These are phyloP conservation scores for Melampsora larici-populina DNA, from an alignment of 1,284 basidiomycete genomes.

Conservation along the genomic window DNA sequence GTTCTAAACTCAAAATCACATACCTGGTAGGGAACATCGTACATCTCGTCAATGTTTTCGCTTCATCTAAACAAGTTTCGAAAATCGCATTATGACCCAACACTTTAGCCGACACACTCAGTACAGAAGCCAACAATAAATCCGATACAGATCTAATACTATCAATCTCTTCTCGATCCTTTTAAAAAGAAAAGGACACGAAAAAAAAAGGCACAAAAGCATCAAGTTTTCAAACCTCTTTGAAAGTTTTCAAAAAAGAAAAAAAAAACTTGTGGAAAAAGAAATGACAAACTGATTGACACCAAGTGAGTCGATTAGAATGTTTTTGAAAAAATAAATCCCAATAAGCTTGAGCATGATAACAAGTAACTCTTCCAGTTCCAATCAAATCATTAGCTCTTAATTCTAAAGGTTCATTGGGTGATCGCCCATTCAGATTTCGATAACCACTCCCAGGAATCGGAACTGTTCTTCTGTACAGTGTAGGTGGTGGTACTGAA, in stretches of 20 bases:
- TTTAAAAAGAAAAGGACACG: not conserved
- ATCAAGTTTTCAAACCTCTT: too few relatives aligned
- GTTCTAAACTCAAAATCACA: not conserved
- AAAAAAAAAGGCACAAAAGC: not conserved
- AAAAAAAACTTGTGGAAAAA: not conserved
- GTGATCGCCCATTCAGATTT: not conserved
- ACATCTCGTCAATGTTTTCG: not conserved
- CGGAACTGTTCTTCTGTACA: not conserved
- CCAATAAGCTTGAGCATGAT: not conserved
- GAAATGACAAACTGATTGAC: not conserved
- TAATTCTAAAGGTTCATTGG: not conserved
- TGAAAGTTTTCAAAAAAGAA: too few relatives aligned
- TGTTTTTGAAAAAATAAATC: constrained; percentile 14
- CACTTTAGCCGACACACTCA: constrained; percentile 23
- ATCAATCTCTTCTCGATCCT: constrained; percentile 3
- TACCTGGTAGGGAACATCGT: constrained; percentile 21
- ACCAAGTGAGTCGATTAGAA: constrained; percentile 27
- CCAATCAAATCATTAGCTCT: not conserved
- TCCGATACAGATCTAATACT: constrained; percentile 9
- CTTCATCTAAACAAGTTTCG: not conserved
- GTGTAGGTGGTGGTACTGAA: not conserved
- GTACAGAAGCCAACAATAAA: constrained; percentile 6
- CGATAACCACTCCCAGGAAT: constrained; percentile 17
- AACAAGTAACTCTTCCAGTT: not conserved
- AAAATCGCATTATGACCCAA: not conserved